These are phyloP conservation scores for Talaromyces sp. DNA, from an alignment of 2,329 filamentous ascomycete species.

Conservation along the genomic window DNA sequence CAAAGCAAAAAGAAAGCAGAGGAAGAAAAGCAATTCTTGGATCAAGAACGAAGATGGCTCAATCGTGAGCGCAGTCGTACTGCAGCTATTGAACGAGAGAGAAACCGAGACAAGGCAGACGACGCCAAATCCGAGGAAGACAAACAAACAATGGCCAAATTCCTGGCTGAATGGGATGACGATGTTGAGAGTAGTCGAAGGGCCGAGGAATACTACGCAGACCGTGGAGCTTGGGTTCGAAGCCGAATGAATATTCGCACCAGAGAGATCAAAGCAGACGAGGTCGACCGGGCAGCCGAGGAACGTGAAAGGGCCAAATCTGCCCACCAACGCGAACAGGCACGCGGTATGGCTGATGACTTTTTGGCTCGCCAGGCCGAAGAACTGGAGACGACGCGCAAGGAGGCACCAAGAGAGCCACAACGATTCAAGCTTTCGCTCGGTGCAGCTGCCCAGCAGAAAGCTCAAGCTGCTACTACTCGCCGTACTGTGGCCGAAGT, in stretches of 20 bases:
- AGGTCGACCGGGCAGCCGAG: conserved; percentile 75
- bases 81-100: conserved; percentile 80
- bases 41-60: conserved; percentile 84
- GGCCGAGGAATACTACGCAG: conserved; percentile 76
- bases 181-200: conserved; percentile 73
- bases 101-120: conserved; percentile 73
- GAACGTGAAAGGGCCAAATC: conserved; percentile 67
- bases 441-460: conserved; percentile 74
- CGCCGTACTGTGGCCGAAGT: conserved; percentile 87
- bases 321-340: conserved; percentile 69
- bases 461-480: conserved; percentile 53
- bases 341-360: conserved; percentile 78
- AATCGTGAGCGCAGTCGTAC: conserved; percentile 82
- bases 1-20: conserved; percentile 69
- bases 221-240: conserved; percentile 78
- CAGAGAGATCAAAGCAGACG: conserved; percentile 72
- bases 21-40: conserved; percentile 72
- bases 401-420: conserved; percentile 49
- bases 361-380: conserved; percentile 82
- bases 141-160: conserved; percentile 64
- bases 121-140: conserved; percentile 60
- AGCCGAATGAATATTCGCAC: conserved; percentile 70
- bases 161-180: conserved; percentile 81
- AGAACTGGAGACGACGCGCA: conserved; percentile 55
- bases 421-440: conserved; percentile 90